Base-by-base conservation (phyloP, 1,284 basidiomycete genomes). In the Ganoderma leucocontextum region DNA sequence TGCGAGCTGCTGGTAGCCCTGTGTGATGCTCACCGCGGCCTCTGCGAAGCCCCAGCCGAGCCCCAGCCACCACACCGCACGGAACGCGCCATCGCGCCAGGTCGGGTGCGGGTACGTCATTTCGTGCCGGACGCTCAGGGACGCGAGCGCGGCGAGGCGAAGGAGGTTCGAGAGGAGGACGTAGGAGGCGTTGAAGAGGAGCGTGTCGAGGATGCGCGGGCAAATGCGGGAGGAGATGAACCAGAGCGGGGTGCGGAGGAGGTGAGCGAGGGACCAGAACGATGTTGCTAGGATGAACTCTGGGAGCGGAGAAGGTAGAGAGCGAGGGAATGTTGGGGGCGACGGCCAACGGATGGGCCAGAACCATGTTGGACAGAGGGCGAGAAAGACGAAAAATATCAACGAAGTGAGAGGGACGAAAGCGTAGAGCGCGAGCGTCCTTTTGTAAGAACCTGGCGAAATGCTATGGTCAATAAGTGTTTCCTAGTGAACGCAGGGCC, bases 11-110 rank as follows among this genome's bases (percentile, higher is more conserved):
- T 85, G 85, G 75, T 92, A 94, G 4, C 91, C 91, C 76, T 93
- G 92, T 62, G 82, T 80, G 63, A 93, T 82, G 13, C 87, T 87
- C 2, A 88, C 87, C 22, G 85, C 73, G 7, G 89, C 88, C 73
- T 93, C 92, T 8, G 88, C 89, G 7, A 85, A 79, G 17, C 89
- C 89, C 86, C 89, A 92, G 0, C 90, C 90, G 2, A 94, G 80
- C 2, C 89, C 89, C 36, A 91, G 78, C 89, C 90, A 92, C 91
- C 92, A 93, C 7, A 91, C 86, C 33, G 87, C 83, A 25, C 79
- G 77, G 79, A 94, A 94, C 2, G 87, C 85, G 0, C 82, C 78
- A 72, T 92, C 88, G 62, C 78, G 81, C 80, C 85, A 90, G 10
- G 84, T 88, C 41, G 89, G 85, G 39, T 76, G 77, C 63, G 81